Percentiles rank a stretch among this genome's conserved stretches.
These are phyloP conservation scores for Cytospora schulzeri DNA, from an alignment of 2,329 filamentous ascomycete genomes.

Conservation along the genomic window DNA sequence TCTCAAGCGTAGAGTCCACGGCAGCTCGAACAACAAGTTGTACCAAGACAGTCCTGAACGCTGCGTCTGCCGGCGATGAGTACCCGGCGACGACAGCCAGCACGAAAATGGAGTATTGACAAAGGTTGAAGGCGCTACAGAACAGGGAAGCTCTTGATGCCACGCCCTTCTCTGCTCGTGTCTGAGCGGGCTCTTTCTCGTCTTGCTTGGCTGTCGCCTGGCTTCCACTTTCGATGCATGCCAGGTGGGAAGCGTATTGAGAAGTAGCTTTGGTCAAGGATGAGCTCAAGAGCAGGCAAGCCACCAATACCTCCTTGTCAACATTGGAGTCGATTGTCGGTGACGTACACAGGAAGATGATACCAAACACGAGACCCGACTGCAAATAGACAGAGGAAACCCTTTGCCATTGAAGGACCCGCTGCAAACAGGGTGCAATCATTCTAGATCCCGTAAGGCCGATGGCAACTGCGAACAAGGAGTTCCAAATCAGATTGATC, in stretches of 20 bases:
- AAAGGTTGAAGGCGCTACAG: slow-evolving; percentile 6
- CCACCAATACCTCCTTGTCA: background rate
- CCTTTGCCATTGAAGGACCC: background rate
- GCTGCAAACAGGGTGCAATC: background rate
- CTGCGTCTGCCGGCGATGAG: background rate
- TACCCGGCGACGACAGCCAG: background rate
- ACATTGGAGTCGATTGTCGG: background rate
- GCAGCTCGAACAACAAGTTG: background rate
- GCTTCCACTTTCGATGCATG: background rate
- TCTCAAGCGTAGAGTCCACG: background rate
- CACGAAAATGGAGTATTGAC: slow-evolving; percentile 3
- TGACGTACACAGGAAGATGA: background rate
- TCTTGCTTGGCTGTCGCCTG: background rate
- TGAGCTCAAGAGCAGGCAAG: slow-evolving; percentile 10
- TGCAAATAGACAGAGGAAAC: background rate
- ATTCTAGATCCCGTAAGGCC: background rate
- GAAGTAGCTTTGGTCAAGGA: background rate
- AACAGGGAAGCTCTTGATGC: background rate
- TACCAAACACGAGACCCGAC: background rate
- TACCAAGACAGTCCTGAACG: background rate
- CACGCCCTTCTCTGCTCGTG: background rate
- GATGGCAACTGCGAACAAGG: background rate
- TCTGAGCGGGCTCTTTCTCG: background rate
- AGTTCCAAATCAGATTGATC: background rate
- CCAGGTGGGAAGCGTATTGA: slow-evolving; percentile 11